Evolutionary conservation across 371 early-diverging fungal genomes (phyloP), one percentile per base, ranked within the genome.

Genomic region (Chytridiales sp.): DNA sequence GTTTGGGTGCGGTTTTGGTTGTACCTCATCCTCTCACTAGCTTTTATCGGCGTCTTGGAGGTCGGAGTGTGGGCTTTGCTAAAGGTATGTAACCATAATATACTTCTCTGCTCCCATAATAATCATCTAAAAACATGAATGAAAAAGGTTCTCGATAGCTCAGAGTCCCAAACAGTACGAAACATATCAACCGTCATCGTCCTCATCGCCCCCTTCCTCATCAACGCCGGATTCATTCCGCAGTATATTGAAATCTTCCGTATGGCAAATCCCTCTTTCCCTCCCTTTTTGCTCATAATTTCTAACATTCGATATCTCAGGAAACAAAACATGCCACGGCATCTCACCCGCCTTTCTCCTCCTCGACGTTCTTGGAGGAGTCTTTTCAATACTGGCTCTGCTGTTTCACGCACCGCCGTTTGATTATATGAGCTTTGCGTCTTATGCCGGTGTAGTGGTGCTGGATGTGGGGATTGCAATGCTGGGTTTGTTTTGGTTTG

Each of bases 191-290:
- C 59, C 17, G 49, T 39, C 6, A 30, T 59, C 15, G 49, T 43
- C 8, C n/a, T 47, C n/a, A 15, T 62, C 4, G 46, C 62, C 9
- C 41, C 63, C n/a, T 17, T 56, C 21, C 43, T 62, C 39, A 62
- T 62, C 50, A 43, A 47, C 21, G 50, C 26, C 19, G 63, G 63
- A 31, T 62, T 62, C 50, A 4, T 62, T 15, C 63, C 63, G n/a
- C 48, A 47, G 35, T 56, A 43, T 31, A 30, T 2, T 22, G 13
- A 27, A 4, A 59, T 59, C 26, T 59, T 48, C 50, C 30, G 59
- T 59, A 59, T 22, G 59, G n/a, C 30, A 24, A 13, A 21, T 29
- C 31, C 24, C 36, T 35, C 21, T 36, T 22, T 34, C 24, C 13
- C 36, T 24, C 17, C 38, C 36, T 4, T 4, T 35, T n/a, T 51